phyloP scores from a whole-genome alignment of 331 rosid species.

The Rosa hybrid region DNA sequence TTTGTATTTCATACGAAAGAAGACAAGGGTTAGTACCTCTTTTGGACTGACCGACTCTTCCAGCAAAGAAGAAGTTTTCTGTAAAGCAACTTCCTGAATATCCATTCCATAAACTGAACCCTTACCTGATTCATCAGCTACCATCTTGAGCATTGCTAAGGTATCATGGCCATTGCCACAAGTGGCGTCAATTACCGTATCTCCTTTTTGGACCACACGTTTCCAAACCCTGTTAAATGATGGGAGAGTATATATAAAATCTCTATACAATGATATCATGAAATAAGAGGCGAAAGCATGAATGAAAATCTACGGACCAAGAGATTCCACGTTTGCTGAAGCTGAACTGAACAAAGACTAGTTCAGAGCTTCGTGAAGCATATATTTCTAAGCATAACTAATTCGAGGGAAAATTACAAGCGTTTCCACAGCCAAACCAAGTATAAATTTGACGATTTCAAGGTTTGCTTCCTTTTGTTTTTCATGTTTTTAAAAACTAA shows the following conservation, averaged over 20 bases:
- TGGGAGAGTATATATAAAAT: conserved; percentile 11
- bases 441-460: neutral
- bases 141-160: conserved; percentile 76
- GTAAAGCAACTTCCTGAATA: conserved; percentile 80
- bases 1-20: neutral
- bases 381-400: neutral
- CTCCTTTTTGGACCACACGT: conserved; percentile 66
- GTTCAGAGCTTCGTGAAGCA: too few relatives aligned
- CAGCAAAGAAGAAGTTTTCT: conserved; percentile 54
- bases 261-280: neutral
- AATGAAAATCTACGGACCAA: neutral
- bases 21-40: conserved; percentile 34
- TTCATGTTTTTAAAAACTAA: neutral
- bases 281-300: neutral
- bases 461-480: neutral
- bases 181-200: conserved; percentile 85
- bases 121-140: conserved; percentile 58
- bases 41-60: conserved; percentile 48
- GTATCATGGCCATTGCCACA: conserved; percentile 94
- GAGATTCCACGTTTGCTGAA: neutral
- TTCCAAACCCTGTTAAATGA: conserved; percentile 71
- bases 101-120: conserved; percentile 74
- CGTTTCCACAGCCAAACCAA: neutral
- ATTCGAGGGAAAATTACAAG: neutral
- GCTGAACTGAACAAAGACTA: neutral